A percentile compares a stretch with the other conserved stretches of the same genome.
These are phyloP conservation scores for Eucalyptus pauciflora DNA, from an alignment of 345 rosid species.

Conservation along the genomic window DNA sequence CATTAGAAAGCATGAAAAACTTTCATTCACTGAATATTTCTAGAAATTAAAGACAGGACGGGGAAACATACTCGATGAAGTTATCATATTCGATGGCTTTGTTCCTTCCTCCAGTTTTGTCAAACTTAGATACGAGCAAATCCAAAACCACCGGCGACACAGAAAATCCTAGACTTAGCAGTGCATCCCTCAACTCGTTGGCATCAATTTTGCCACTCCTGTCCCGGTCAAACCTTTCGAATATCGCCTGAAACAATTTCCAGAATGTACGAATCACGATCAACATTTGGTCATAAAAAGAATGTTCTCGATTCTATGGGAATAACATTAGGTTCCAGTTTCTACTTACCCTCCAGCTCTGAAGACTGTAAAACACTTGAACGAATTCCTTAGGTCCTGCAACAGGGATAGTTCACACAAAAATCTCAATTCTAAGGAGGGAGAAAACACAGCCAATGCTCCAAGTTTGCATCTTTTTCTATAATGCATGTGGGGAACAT, in stretches of 20 bases:
- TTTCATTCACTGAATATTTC: background rate
- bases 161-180: constrained; percentile 67
- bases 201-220: constrained; percentile 78
- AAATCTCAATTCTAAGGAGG: background rate
- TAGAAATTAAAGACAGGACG: background rate
- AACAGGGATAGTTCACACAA: background rate
- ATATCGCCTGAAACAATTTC: constrained; percentile 37
- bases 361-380: constrained; percentile 80
- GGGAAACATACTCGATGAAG: constrained; percentile 70
- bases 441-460: background rate
- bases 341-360: constrained; percentile 80
- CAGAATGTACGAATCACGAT: background rate
- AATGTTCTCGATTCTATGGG: background rate
- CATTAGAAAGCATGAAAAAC: background rate
- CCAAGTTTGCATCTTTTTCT: background rate
- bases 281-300: background rate
- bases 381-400: constrained; percentile 88
- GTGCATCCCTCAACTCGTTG: constrained; percentile 79
- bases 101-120: constrained; percentile 63
- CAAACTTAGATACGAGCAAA: constrained; percentile 75
- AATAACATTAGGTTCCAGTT: background rate
- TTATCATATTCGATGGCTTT: constrained; percentile 86
- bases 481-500: background rate
- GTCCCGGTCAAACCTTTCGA: constrained; percentile 80
- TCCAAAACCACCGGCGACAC: constrained; percentile 72